phyloP scores from a whole-genome alignment of 228 moss, liverwort and hornwort genomes.

The Sphagnum fallax region DNA sequence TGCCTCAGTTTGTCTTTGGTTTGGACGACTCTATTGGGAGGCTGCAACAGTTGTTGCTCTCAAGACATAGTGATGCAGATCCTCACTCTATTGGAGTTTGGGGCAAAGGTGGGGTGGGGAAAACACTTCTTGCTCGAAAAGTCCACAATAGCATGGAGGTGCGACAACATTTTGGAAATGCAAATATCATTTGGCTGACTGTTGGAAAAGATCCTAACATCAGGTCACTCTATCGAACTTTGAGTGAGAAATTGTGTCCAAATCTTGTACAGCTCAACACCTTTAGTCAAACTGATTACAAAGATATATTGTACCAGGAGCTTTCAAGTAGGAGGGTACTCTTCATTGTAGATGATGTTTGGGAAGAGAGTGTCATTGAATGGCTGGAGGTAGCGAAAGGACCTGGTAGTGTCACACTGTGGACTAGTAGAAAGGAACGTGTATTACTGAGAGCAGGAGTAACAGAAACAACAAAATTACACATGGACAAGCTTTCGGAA shows the following conservation, averaged over 20 bases:
- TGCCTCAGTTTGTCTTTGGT: conserved; percentile 10
- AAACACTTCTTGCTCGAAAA: conserved; percentile 7
- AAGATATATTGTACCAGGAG: background rate
- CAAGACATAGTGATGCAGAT: background rate
- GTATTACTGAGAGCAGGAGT: conserved; percentile 9
- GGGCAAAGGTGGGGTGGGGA: too few species aligned
- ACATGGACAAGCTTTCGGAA: conserved; percentile 5
- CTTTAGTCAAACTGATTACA: background rate
- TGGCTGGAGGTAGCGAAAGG: conserved; percentile 13
- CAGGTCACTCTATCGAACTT: background rate
- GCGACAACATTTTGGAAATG: background rate
- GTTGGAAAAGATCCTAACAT: conserved; percentile 7
- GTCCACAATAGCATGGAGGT: conserved; percentile 1
- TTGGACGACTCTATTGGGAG: conserved; percentile 5
- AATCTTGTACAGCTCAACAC: background rate
- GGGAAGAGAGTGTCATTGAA: conserved; percentile 13
- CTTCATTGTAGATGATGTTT: conserved; percentile 7
- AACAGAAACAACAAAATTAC: background rate
- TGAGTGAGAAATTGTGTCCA: background rate
- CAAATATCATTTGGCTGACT: conserved; percentile 5
- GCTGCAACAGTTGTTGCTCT: conserved; percentile 1
- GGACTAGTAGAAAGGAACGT: conserved; percentile 10
- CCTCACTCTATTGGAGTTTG: conserved; percentile 4
- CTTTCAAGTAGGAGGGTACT: conserved; percentile 1
- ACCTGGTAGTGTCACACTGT: conserved; percentile 7